phyloP scores from a whole-genome alignment of 2,329 filamentous ascomycete species.

The Corynespora cassiicola region DNA sequence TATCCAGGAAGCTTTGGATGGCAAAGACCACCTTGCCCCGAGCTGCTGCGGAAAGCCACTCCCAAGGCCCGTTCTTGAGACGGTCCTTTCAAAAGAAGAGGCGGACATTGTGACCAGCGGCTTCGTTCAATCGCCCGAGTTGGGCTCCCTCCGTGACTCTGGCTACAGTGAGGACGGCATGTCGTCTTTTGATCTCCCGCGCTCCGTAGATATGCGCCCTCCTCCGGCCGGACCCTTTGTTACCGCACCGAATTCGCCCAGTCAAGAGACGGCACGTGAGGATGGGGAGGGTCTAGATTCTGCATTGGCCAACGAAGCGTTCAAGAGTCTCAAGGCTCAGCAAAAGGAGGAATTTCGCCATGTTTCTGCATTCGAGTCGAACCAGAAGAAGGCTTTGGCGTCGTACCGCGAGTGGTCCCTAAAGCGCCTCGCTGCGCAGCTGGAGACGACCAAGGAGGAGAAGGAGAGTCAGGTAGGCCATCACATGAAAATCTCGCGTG shows the following conservation, averaged over 20 bases:
- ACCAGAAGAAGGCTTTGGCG: conserved; percentile 37
- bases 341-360: conserved; percentile 39
- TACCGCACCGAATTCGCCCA: conserved; percentile 12
- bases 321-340: conserved; percentile 29
- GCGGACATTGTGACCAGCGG: conserved; percentile 32
- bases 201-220: conserved; percentile 8
- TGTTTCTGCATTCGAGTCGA: conserved; percentile 38
- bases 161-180: conserved; percentile 34
- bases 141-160: conserved; percentile 27
- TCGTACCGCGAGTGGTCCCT: conserved; percentile 31
- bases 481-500: background rate
- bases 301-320: conserved; percentile 33
- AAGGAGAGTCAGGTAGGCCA: conserved; percentile 36
- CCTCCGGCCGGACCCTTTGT: conserved; percentile 11
- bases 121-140: conserved; percentile 19
- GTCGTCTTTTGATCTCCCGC: conserved; percentile 26
- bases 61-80: conserved; percentile 47
- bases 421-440: conserved; percentile 24
- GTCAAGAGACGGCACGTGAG: conserved; percentile 13
- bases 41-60: conserved; percentile 50
- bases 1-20: conserved; percentile 43
- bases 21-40: conserved; percentile 39
- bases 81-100: conserved; percentile 47
- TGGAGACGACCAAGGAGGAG: conserved; percentile 25
- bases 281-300: conserved; percentile 25